Percentiles rank a stretch among this genome's conserved stretches.
These are phyloP conservation scores for Ormosia semicastrata DNA, from an alignment of 306 rosid genomes.

Conservation along the genomic window DNA sequence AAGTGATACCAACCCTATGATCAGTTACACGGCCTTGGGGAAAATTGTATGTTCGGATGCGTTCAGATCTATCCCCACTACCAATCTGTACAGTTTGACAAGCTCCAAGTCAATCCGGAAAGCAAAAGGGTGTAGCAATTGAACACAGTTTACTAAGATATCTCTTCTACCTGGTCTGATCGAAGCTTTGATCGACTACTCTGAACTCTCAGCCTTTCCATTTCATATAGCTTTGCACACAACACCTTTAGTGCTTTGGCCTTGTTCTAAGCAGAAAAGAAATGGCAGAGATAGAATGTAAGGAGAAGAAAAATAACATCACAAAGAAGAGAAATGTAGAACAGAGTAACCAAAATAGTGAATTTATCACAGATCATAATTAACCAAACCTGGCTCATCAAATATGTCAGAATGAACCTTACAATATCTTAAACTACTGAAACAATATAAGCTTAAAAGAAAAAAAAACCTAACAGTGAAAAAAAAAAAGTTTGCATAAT, in stretches of 20 bases:
- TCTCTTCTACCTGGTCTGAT: constrained; percentile 65
- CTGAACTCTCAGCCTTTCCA: constrained; percentile 73
- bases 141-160: neutral
- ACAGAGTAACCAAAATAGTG: constrained; percentile 18
- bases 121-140: neutral
- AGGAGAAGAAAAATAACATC: neutral
- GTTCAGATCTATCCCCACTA: constrained; percentile 91
- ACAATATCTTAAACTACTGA: neutral
- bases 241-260: constrained; percentile 85
- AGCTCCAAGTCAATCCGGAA: constrained; percentile 21
- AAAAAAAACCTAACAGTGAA: neutral
- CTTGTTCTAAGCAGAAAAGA: constrained; percentile 62
- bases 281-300: neutral
- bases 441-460: neutral
- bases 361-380: neutral
- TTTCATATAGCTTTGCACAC: constrained; percentile 87
- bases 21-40: constrained; percentile 96
- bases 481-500: neutral
- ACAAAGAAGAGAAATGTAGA: neutral
- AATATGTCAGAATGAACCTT: neutral
- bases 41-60: constrained; percentile 87
- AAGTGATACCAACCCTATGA: constrained; percentile 84
- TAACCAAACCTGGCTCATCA: neutral
- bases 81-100: constrained; percentile 59
- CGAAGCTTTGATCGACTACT: constrained; percentile 71